phyloP scores from a whole-genome alignment of 2,329 filamentous ascomycete species.

The Ascochyta clinopodiicola region DNA sequence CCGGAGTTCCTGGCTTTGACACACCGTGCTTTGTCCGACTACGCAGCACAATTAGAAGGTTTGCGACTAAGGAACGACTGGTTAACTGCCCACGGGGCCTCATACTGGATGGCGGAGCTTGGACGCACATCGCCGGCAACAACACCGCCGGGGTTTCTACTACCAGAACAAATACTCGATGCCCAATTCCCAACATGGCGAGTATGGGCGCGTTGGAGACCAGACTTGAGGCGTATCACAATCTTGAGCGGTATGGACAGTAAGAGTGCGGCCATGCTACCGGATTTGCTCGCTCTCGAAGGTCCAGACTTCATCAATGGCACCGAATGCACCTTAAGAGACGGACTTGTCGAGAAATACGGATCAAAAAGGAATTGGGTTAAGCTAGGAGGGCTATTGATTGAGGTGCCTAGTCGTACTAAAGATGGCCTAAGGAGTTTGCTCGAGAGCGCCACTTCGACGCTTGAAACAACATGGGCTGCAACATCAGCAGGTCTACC shows the following conservation, averaged over 20 bases:
- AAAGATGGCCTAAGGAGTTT: conserved; percentile 24
- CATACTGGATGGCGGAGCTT: conserved; percentile 32
- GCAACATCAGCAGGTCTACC: not conserved
- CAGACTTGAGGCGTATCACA: conserved; percentile 26
- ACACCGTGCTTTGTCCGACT: conserved; percentile 28
- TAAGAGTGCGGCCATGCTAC: conserved; percentile 21
- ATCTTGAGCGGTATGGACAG: conserved; percentile 22
- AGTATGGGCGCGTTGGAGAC: conserved; percentile 41
- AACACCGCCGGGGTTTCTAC: conserved; percentile 18
- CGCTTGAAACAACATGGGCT: conserved; percentile 19
- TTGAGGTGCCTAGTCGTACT: conserved; percentile 31
- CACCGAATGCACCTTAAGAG: conserved; percentile 23
- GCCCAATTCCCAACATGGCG: conserved; percentile 35
- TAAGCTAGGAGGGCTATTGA: conserved; percentile 25
- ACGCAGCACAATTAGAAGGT: conserved; percentile 35
- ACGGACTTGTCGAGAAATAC: conserved; percentile 35
- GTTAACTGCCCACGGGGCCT: conserved; percentile 27
- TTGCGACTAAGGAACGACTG: conserved; percentile 33
- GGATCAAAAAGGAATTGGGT: conserved; percentile 16
- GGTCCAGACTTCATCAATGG: conserved; percentile 39
- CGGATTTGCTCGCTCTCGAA: conserved; percentile 37
- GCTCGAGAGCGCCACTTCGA: conserved; percentile 19
- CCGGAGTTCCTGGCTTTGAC: conserved; percentile 33
- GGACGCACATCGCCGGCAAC: conserved; percentile 9
- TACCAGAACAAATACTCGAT: conserved; percentile 35